These are phyloP conservation scores for Pneumocystis sp. DNA, from an alignment of 1,139 yeast genomes.

Conservation along the genomic window DNA sequence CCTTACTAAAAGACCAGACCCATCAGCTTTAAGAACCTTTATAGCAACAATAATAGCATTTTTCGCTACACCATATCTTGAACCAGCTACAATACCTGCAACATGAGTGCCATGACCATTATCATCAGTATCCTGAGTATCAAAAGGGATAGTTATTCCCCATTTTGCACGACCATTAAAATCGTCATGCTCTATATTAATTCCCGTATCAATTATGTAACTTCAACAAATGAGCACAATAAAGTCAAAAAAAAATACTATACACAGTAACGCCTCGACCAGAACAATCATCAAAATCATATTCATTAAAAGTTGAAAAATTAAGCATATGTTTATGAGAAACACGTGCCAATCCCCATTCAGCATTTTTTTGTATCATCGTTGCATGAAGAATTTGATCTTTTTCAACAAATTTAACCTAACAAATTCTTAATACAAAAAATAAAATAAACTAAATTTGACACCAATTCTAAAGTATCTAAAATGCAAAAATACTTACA, in stretches of 20 bases:
- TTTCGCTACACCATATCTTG: constrained; percentile 49
- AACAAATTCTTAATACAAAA: constrained; percentile 49
- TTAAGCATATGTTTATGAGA: constrained; percentile 73
- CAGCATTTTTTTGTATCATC: constrained; percentile 41
- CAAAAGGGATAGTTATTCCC: constrained; percentile 82
- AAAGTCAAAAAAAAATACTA: constrained; percentile 23
- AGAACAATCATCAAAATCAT: constrained; percentile 65
- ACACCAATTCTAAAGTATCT: constrained; percentile 55
- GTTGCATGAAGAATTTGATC: constrained; percentile 9
- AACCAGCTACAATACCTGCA: constrained; percentile 49
- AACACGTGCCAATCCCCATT: constrained; percentile 93
- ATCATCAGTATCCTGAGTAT: constrained; percentile 73
- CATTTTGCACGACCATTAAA: constrained; percentile 85
- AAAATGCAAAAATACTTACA: constrained; percentile 52
- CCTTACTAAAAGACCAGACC: constrained; percentile 30
- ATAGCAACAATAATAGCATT: constrained; percentile 46
- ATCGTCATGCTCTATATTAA: constrained; percentile 63
- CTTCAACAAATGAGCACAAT: not conserved
- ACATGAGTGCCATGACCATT: constrained; percentile 74
- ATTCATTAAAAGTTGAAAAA: constrained; percentile 70
- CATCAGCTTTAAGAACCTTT: constrained; percentile 37
- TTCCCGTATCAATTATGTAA: constrained; percentile 82
- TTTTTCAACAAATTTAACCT: constrained; percentile 21
- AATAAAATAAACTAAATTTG: constrained; percentile 36
- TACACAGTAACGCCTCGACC: constrained; percentile 91